A percentile compares a stretch with the other conserved stretches of the same genome.
Evolutionary conservation across 1,139 yeast species (phyloP).

Genomic region (Komagataea norvegica): DNA sequence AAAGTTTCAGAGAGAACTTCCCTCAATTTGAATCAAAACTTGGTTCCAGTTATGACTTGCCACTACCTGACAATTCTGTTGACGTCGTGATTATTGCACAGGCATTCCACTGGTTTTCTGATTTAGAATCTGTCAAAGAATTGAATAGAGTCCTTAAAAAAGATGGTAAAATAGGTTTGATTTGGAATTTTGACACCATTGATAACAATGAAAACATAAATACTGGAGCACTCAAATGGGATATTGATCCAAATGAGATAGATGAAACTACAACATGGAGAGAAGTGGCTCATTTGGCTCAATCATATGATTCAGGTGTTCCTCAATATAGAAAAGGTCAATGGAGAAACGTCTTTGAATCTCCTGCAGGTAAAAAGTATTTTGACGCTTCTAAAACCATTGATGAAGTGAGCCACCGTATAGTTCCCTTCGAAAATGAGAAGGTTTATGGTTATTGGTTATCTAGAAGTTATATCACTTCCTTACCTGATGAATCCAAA

Average conservation of each 20-base stretch:
- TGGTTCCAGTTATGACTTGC: conserved; percentile 48
- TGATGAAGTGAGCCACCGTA: conserved; percentile 34
- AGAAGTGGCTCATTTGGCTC: conserved; percentile 28
- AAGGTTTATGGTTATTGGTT: conserved; percentile 50
- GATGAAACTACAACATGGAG: conserved; percentile 26
- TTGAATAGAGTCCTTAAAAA: conserved; percentile 47
- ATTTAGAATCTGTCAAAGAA: conserved; percentile 44
- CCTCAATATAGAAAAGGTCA: conserved; percentile 54
- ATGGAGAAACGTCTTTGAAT: conserved; percentile 45
- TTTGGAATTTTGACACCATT: conserved; percentile 58
- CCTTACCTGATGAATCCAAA: conserved; percentile 37
- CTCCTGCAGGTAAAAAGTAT: conserved; percentile 23
- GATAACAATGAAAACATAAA: conserved; percentile 13
- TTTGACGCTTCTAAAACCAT: conserved; percentile 16
- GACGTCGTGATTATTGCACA: conserved; percentile 60
- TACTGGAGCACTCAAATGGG: conserved; percentile 8
- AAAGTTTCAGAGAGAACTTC: conserved; percentile 41
- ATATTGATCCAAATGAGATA: conserved; percentile 15
- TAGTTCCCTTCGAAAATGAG: conserved; percentile 31
- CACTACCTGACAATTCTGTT: conserved; percentile 40
- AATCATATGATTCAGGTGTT: conserved; percentile 36
- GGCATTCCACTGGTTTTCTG: conserved; percentile 69
- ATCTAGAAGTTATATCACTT: conserved; percentile 55
- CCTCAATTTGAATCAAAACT: conserved; percentile 39
- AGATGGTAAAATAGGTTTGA: conserved; percentile 45